Base-by-base conservation (phyloP, 441 rosid genomes). In the Metrosideros polymorpha region DNA sequence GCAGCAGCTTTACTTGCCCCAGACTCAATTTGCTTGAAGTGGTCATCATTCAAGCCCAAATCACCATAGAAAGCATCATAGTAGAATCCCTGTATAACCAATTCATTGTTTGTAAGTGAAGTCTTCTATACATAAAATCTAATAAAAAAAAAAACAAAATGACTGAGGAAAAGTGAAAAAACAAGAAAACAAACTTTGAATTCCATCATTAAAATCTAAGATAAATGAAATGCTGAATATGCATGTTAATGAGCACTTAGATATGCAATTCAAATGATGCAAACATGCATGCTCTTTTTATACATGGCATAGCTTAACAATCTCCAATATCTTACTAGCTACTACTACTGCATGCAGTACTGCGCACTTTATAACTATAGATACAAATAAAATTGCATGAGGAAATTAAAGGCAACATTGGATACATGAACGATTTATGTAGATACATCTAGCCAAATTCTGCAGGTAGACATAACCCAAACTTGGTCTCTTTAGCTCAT, bases 51-150 rank as follows among this genome's bases (percentile, higher is more conserved):
- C 89, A 98, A 89, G 39, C 98, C 95, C 90, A 96, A 90, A 17
- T 96, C 98, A 45, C 95, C 97, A 89, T 98, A 98, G 93, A 92
- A 94, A 71, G 94, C 99, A 92, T 98, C 99, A 87, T 98, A 97
- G 89, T 95, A 98, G 91, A 98, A 98, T 63, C 99, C 99, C 99
- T 98, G 93, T 84, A 90, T 84, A 12, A 88, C 83, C 50, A 89
- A 66, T 84, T 82, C 22, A 54, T 29, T 59, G 84, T 42, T 50
- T 29, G 45, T 85, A 77, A 83, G 66, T 43, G 32, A 77, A 75
- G 47, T 79, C 52, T 87, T 61, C 19, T 55, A 35, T 47, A 56
- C 75, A 39, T 18, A 35, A 30, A 29, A 51, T 49, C 25, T 24
- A 59, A n/a, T 9, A 87, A 35, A 55, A 59, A 30, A 4, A 47